A percentile compares a stretch with the other conserved stretches of the same genome.
phyloP scores from a whole-genome alignment of 2,329 filamentous ascomycete species.

The Pestalotiopsis fici region DNA sequence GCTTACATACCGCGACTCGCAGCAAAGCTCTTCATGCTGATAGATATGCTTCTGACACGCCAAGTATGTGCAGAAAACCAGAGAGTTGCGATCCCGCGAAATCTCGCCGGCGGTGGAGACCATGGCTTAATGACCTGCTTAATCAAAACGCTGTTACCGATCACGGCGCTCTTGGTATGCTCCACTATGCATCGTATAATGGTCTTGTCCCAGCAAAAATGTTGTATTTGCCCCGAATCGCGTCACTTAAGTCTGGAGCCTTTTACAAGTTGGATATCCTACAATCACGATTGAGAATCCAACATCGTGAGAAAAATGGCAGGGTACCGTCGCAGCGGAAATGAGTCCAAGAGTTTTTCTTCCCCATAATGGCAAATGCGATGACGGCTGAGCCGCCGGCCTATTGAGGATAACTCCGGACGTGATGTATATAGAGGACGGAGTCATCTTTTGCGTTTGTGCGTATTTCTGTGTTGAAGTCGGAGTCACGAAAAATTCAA shows the following conservation, averaged over 20 bases:
- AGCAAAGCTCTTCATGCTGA: background rate
- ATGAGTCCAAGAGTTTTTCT: background rate
- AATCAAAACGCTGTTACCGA: background rate
- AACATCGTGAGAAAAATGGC: background rate
- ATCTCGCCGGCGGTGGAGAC: background rate
- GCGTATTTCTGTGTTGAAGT: background rate
- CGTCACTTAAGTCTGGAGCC: background rate
- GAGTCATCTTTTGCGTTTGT: background rate
- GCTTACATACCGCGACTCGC: background rate
- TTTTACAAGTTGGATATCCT: background rate
- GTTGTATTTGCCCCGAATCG: background rate
- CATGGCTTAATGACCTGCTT: constrained; percentile 4
- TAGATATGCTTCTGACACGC: background rate
- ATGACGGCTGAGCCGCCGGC: background rate
- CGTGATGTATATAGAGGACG: background rate
- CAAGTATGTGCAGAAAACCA: background rate
- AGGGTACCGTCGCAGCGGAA: background rate
- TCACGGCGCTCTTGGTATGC: background rate
- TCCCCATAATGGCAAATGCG: background rate
- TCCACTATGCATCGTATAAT: background rate
- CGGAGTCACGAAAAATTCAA: background rate
- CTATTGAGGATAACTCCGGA: background rate
- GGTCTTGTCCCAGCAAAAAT: background rate
- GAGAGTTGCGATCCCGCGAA: background rate
- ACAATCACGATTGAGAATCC: background rate